Evolutionary conservation across 176 grass and related monocot genomes (phyloP).

Genomic region (Aegilops longissima): DNA sequence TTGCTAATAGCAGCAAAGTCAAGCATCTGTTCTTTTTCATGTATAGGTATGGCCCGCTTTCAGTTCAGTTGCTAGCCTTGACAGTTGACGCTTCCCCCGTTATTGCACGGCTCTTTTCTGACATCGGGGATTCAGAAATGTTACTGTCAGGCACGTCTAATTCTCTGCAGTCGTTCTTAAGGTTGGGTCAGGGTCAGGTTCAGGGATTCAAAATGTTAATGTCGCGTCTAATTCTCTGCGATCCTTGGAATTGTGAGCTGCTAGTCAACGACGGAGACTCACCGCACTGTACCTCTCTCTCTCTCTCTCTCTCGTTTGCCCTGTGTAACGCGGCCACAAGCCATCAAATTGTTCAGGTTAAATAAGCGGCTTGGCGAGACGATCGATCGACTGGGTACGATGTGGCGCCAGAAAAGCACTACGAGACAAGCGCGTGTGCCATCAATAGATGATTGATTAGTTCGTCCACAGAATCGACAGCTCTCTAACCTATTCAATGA

Average conservation of each 20-base stretch:
- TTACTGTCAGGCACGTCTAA: neutral
- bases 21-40: slow-evolving; percentile 14
- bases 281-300: neutral
- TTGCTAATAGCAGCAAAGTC: slow-evolving; percentile 22
- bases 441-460: neutral
- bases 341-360: neutral
- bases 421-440: neutral
- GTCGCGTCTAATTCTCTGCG: neutral
- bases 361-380: neutral
- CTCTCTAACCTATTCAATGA: neutral
- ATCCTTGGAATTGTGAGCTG: neutral
- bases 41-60: slow-evolving; percentile 6
- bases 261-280: neutral
- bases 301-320: neutral
- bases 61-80: slow-evolving; percentile 6
- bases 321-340: neutral
- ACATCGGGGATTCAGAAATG: neutral
- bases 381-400: neutral
- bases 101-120: slow-evolving; percentile 13
- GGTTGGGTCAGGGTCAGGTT: neutral
- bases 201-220: neutral
- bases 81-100: neutral
- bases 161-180: neutral
- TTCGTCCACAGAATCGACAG: neutral
- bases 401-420: neutral